Conservation (phyloP, 495 filamentous ascomycete species). For the Penicillium taxi region DNA sequence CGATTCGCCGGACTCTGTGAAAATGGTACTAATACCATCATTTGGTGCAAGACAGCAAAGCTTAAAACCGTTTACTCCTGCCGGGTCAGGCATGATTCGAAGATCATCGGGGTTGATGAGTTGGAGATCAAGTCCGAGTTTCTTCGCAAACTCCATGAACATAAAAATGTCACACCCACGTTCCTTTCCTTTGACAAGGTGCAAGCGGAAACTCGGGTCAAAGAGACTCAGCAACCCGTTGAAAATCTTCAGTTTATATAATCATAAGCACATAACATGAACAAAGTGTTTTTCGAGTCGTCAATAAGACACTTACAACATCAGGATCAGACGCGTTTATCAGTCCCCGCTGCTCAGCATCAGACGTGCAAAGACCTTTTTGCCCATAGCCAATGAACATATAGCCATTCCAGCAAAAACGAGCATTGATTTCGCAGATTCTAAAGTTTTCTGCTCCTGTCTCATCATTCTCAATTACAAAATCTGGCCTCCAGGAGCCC, state of each 20-base stretch:
- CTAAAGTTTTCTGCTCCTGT: conserved; percentile 15
- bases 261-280: background rate
- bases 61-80: conserved; percentile 9
- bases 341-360: conserved; percentile 5
- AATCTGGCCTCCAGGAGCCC: conserved; percentile 40
- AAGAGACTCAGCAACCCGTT: conserved; percentile 16
- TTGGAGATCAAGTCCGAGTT: conserved; percentile 8
- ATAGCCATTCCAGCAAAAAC: conserved; percentile 36
- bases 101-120: conserved; percentile 15
- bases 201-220: conserved; percentile 20
- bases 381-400: conserved; percentile 18
- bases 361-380: conserved; percentile 9
- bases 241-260: conserved; percentile 14
- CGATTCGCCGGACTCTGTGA: conserved; percentile 11
- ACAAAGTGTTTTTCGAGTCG: background rate
- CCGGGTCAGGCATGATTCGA: conserved; percentile 12
- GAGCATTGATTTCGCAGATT: conserved; percentile 41
- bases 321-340: conserved; percentile 3
- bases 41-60: conserved; percentile 22
- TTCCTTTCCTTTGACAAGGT: conserved; percentile 30
- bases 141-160: conserved; percentile 14
- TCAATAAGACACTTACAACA: conserved; percentile 4
- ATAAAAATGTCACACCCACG: conserved; percentile 27
- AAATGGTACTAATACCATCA: background rate
- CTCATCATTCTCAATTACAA: conserved; percentile 25